Percentiles rank a stretch among this genome's conserved stretches.
Evolutionary conservation across 106 monocot genomes (phyloP).

Genomic region (Dendrobium chrysotoxum): DNA sequence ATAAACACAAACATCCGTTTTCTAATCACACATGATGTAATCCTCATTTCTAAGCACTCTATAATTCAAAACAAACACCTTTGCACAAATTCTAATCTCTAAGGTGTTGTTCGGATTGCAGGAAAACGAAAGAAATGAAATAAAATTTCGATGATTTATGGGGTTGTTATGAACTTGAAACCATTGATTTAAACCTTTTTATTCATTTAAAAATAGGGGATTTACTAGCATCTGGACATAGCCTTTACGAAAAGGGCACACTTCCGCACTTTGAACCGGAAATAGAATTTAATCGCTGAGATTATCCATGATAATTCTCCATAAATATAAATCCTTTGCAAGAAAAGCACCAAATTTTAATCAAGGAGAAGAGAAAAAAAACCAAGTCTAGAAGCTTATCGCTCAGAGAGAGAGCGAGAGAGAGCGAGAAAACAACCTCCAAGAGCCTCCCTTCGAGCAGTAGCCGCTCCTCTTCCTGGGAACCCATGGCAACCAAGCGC

Average conservation of each 20-base stretch:
- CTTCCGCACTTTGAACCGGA: background rate
- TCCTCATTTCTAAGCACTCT: background rate
- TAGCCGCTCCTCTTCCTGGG: slow-evolving; percentile 17
- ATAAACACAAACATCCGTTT: background rate
- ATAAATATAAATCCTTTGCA: background rate
- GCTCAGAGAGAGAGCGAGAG: background rate
- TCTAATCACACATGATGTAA: background rate
- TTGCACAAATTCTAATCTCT: background rate
- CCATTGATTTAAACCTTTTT: background rate
- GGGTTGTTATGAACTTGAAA: background rate
- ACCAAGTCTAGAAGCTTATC: background rate
- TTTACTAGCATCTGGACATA: background rate
- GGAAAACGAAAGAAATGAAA: background rate
- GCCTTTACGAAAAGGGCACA: background rate
- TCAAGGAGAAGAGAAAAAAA: background rate
- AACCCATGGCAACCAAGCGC: slow-evolving; percentile 12
- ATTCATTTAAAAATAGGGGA: background rate
- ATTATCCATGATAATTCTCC: background rate
- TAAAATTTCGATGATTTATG: background rate
- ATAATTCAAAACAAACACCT: background rate
- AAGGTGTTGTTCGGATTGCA: background rate
- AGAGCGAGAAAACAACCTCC: slow-evolving; percentile 2
- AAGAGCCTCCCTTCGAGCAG: slow-evolving; percentile 17
- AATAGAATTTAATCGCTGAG: background rate
- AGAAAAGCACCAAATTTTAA: background rate